Percentiles rank a stretch among this genome's conserved stretches.
Evolutionary conservation across 805 yeast genomes (phyloP).

Genomic region (Saturnispora diversa): DNA sequence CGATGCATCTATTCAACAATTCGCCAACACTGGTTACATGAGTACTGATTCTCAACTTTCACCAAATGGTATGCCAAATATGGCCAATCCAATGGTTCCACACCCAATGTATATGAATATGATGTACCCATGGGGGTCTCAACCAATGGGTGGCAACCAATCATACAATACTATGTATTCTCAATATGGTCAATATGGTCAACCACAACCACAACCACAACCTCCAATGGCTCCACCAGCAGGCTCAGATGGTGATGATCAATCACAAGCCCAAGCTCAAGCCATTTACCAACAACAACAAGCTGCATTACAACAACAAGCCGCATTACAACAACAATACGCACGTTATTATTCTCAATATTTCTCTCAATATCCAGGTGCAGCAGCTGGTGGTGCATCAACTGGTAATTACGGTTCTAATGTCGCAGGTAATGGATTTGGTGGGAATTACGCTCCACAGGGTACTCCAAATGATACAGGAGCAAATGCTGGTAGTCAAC

Average conservation of each 20-base stretch:
- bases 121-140: constrained; percentile 10
- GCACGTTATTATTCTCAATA: constrained; percentile 10
- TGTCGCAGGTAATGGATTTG: constrained; percentile 3
- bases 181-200: constrained; percentile 21
- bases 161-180: constrained; percentile 6
- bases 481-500: not conserved
- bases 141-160: constrained; percentile 7
- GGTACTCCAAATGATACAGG: not conserved
- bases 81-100: constrained; percentile 11
- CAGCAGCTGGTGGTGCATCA: constrained; percentile 5
- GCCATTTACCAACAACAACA: constrained; percentile 14
- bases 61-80: constrained; percentile 2
- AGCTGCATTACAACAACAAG: constrained; percentile 17
- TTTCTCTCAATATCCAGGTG: constrained; percentile 1
- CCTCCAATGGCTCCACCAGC: constrained; percentile 15
- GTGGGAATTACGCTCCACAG: constrained; percentile 5
- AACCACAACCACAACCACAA: constrained; percentile 20
- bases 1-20: constrained; percentile 7
- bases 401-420: constrained; percentile 7
- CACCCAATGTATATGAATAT: constrained; percentile 11
- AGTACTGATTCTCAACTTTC: not conserved
- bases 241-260: constrained; percentile 13
- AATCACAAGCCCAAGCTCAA: constrained; percentile 14
- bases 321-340: constrained; percentile 15
- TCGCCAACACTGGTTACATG: constrained; percentile 3